phyloP scores from a whole-genome alignment of 202 grass and related monocot genomes.

The Eragrostis tef region DNA sequence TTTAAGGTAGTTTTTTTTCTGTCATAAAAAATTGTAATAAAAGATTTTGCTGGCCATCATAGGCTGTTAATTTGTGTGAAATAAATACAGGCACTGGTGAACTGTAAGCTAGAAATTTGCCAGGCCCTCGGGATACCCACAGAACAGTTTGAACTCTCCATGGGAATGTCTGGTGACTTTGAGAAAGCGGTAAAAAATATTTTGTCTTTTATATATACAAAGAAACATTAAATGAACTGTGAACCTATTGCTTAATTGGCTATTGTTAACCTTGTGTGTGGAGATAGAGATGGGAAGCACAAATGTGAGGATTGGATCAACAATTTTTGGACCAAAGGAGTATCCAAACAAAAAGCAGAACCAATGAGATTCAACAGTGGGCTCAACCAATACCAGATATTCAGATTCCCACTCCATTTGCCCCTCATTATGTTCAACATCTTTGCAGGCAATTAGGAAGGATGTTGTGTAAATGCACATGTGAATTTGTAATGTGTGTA shows the following conservation, averaged over 20 bases:
- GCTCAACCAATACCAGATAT: not conserved
- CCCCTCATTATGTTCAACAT: not conserved
- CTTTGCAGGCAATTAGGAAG: not conserved
- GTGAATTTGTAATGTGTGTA: not conserved
- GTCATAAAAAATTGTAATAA: not conserved
- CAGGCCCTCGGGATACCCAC: slow-evolving; percentile 60
- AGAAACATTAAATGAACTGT: not conserved
- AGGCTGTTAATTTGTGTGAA: slow-evolving; percentile 4
- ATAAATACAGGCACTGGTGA: slow-evolving; percentile 55
- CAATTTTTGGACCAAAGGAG: slow-evolving; percentile 84
- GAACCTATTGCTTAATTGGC: not conserved
- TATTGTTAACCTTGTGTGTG: not conserved
- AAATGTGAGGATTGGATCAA: slow-evolving; percentile 81
- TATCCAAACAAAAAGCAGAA: slow-evolving; percentile 67
- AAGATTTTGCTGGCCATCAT: not conserved
- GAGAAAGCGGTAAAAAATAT: slow-evolving; percentile 72
- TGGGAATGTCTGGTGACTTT: slow-evolving; percentile 94
- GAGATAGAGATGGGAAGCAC: slow-evolving; percentile 86
- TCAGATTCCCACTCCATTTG: not conserved
- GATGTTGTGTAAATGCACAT: slow-evolving; percentile 13
- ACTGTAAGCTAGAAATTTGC: slow-evolving; percentile 65
- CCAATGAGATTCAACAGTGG: not conserved
- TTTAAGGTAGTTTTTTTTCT: slow-evolving; percentile 52
- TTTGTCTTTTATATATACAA: not conserved
- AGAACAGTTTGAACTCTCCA: slow-evolving; percentile 80